Conservation (phyloP, 768 basidiomycete genomes). For the Kwoniella dendrophila region DNA sequence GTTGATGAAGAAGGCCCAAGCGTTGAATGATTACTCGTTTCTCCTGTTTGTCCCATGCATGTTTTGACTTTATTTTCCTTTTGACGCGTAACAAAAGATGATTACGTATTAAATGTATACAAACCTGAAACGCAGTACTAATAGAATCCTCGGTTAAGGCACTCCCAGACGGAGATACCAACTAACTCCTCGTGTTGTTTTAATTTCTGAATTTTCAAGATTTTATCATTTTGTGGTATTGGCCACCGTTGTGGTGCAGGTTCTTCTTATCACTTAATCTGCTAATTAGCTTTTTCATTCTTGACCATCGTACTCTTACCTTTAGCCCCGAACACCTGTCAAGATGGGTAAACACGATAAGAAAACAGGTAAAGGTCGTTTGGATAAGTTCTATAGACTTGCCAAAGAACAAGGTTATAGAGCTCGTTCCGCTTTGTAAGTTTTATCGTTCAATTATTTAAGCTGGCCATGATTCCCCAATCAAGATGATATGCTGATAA, state of each 20-base stretch:
- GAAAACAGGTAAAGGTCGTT: constrained; percentile 76
- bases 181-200: no score
- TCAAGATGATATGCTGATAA: not conserved
- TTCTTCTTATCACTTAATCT: not conserved
- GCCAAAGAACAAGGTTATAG: constrained; percentile 99
- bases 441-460: constrained; percentile 9
- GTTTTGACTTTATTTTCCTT: no score
- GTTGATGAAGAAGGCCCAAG: no score
- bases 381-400: constrained; percentile 96
- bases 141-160: no score
- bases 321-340: not conserved
- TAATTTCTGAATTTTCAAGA: not conserved
- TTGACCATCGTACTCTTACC: not conserved
- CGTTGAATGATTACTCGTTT: no score
- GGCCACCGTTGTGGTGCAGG: constrained; percentile 5
- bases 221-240: not conserved
- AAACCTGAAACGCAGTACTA: no score
- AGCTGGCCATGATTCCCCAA: not conserved
- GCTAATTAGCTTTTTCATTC: not conserved
- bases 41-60: no score
- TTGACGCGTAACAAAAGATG: no score
- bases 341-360: constrained; percentile 57
- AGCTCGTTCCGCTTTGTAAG: constrained; percentile 82
- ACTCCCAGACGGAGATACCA: no score
- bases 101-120: no score